Base-by-base conservation (phyloP, 306 rosid species). In the Begonia masoniana region DNA sequence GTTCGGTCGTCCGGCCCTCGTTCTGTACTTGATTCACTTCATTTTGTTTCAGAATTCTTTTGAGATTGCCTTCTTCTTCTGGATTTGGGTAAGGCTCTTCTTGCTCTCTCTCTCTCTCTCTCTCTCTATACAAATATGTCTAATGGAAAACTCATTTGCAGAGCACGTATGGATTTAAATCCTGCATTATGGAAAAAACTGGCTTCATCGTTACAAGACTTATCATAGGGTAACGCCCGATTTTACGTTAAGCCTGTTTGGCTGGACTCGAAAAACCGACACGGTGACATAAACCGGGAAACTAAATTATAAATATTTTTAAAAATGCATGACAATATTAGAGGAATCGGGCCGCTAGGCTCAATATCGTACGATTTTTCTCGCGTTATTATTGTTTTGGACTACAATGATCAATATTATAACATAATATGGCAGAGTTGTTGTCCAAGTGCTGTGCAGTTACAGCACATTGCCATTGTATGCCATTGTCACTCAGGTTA, bases 401-500 rank as follows among this genome's bases (percentile, higher is more conserved):
- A 43, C 47, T 2, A 13, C 13, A 43, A 43, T 10, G 10, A 10
- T 43, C 2, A 0, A 43, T 10, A 43, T 10, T 47, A 12, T 59
- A 19, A 17, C 41, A 50, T 6, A 2, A 10, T 10, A 15, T 12
- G 47, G 77, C 85, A 80, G 97, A 31, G 74, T 61, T 54, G 61
- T 85, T 61, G 97, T 91, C 75, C 94, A 85, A 78, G 97, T 91
- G 48, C 92, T 91, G 13, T 85, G 97, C 79, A 91, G 97, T 59
- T 83, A 78, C 68, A 76, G 83, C 74, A 85, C 97, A 55, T 70
- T 91, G 63, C 97, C 96, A 13, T 58, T 85, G 47, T 91, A 91
- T 64, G 57, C 74, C 41, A 31, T 91, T 12, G 96, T 85, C 39
- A 85, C 92, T 23, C 94, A 83, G 94, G 97, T 85, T 61, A 26